Evolutionary conservation across 208 protist genomes (phyloP).

Genomic region (Trypanosoma avium): DNA sequence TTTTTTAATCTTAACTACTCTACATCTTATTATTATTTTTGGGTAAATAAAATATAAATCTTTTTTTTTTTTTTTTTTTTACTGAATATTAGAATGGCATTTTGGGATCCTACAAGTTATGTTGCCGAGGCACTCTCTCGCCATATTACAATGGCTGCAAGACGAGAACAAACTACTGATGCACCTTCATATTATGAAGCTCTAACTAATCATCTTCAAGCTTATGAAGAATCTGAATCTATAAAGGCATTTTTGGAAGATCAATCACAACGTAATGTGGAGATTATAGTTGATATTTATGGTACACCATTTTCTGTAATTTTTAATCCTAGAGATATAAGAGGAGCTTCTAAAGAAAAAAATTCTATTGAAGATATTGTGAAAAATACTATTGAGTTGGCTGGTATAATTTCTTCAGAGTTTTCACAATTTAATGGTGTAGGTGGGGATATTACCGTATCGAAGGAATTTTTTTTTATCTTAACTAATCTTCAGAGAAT

Average conservation of each 20-base stretch:
- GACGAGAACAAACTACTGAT: not conserved
- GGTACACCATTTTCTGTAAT: constrained; percentile 8
- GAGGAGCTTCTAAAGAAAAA: constrained; percentile 4
- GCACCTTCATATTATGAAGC: constrained; percentile 32
- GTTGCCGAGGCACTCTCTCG: constrained; percentile 30
- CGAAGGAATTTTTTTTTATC: constrained; percentile 10
- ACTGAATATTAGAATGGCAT: constrained; percentile 23
- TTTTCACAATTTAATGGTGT: constrained; percentile 9
- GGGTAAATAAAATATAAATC: too few species aligned
- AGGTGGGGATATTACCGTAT: constrained; percentile 10
- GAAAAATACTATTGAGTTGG: not conserved
- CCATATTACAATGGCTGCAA: constrained; percentile 16
- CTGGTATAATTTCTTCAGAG: constrained; percentile 7
- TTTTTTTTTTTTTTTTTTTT: constrained; percentile 8
- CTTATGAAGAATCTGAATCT: constrained; percentile 24
- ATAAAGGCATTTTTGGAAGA: constrained; percentile 9
- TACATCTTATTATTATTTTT: too few species aligned
- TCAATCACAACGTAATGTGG: constrained; percentile 10
- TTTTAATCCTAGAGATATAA: constrained; percentile 11
- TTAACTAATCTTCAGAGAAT: constrained; percentile 8
- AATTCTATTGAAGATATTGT: not conserved
- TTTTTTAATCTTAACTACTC: constrained; percentile 1
- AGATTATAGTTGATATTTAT: constrained; percentile 15
- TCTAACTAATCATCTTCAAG: constrained; percentile 23
- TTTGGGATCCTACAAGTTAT: constrained; percentile 43